Base-by-base conservation (phyloP, 2,329 filamentous ascomycete genomes). In the Emergomyces pasteurianus region DNA sequence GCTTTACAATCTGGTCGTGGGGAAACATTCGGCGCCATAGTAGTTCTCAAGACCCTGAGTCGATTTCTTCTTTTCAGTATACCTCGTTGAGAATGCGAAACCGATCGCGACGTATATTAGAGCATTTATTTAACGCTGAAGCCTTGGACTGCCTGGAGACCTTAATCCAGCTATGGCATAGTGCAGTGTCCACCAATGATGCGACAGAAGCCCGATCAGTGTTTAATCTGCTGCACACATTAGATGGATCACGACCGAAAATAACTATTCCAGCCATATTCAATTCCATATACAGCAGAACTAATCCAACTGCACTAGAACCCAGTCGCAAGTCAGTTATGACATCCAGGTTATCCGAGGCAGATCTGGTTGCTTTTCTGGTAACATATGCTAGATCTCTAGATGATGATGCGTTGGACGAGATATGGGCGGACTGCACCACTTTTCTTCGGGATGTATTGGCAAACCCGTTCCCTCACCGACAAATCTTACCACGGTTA, bases 331-430 rank as follows among this genome's bases (percentile, higher is more conserved):
- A 91, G 72, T 97, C 92, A 18, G 95, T 90, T 1, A 78, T 97
- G 71, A 95, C 92, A 0, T 89, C 94, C 21, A 87, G 89, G 55
- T 77, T 99, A 10, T 85, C 86, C 59, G 91, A 96, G 68, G 83
- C 84, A 0, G 92, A 96, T 68, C 79, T 99, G 12, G 89, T 92
- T 9, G 83, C 88, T 9, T 99, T 99, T 72, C 75, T 97, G 52
- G 89, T 96, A 8, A 89, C 94, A 64, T 99, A 99, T 73, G 87
- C 91, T 0, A 84, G 84, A 36, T 94, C 92, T 0, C 80, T 97
- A 14, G 94, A 99, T 69, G 94, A 99, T 68, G 94, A 99, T 77
- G 89, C 94, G 18, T 92, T 96, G 82, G 94, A 99, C 68, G 94
- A 99, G 74, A 96, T 99, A 56, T 99, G 94, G 94, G 82, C 86